phyloP scores from a whole-genome alignment of 2,329 filamentous ascomycete species.

The Bipolaris gigantea region DNA sequence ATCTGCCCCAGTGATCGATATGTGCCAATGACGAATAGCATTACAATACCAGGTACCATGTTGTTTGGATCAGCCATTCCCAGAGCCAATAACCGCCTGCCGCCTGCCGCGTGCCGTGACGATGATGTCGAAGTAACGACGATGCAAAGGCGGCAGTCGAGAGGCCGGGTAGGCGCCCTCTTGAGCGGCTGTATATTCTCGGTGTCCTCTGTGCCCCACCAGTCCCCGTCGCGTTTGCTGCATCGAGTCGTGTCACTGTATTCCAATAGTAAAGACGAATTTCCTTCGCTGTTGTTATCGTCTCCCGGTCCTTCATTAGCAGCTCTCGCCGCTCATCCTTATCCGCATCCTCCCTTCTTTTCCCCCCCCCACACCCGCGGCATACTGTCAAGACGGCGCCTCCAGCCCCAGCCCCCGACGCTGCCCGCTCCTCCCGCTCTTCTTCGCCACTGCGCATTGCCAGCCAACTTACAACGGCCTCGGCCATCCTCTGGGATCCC shows the following conservation, averaged over 20 bases:
- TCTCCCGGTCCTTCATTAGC: conserved; percentile 4
- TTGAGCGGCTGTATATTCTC: not conserved
- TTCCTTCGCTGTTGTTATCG: conserved; percentile 7
- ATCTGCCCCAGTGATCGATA: not conserved
- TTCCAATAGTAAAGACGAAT: not conserved
- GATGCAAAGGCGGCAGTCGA: not conserved
- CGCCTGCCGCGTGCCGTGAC: not conserved
- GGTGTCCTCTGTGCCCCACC: conserved; percentile 9
- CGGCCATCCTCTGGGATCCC: conserved; percentile 55
- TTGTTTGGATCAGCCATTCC: too few relatives aligned
- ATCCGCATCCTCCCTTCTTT: not conserved
- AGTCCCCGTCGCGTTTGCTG: conserved; percentile 9
- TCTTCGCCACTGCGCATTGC: conserved; percentile 46
- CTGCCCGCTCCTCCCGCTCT: conserved; percentile 5
- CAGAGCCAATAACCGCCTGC: too few relatives aligned
- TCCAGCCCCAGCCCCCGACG: conserved; percentile 16
- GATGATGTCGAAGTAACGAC: not conserved
- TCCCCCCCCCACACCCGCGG: not conserved
- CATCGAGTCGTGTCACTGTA: conserved; percentile 9
- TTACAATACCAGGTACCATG: not conserved
- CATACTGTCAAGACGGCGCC: conserved; percentile 16
- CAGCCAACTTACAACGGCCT: conserved; percentile 52
- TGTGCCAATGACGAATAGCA: not conserved
- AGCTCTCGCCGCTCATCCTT: not conserved
- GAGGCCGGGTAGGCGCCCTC: conserved; percentile 13